phyloP scores from a whole-genome alignment of 768 basidiomycete species.

The Trichaptum fuscoviolaceum region DNA sequence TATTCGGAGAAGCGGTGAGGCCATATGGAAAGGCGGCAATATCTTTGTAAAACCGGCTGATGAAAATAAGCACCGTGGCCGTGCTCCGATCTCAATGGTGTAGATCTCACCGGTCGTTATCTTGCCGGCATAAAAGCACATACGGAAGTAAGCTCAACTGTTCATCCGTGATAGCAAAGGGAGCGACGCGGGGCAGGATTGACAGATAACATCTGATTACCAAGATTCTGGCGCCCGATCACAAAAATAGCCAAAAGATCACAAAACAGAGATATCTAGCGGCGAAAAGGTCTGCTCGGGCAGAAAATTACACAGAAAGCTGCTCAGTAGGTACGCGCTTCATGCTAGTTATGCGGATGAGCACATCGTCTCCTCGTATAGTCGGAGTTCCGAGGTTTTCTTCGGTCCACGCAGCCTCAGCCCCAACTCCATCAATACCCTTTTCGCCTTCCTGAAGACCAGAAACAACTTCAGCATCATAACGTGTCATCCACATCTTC shows the following conservation, averaged over 20 bases:
- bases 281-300: not conserved
- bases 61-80: no score
- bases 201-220: not conserved
- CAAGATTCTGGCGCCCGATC: not conserved
- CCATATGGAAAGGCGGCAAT: no score
- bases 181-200: not conserved
- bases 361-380: not conserved
- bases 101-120: no score
- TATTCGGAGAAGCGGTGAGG: no score
- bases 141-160: not conserved
- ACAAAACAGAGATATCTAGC: no score
- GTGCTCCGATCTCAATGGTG: no score
- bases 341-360: not conserved
- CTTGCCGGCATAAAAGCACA: not conserved
- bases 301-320: not conserved
- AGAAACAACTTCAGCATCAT: slow-evolving; percentile 1
- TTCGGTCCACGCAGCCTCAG: slow-evolving; percentile 4
- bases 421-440: slow-evolving; percentile 3
- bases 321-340: not conserved
- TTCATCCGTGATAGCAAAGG: not conserved
- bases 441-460: slow-evolving; percentile 1
- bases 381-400: slow-evolving; percentile 3
- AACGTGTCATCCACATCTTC: slow-evolving; percentile 2
- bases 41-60: no score
- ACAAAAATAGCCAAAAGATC: not conserved